Evolutionary conservation across 2,329 filamentous ascomycete genomes (phyloP), one percentile per base, ranked within the genome.

Genomic region (Pezicula carpinea): DNA sequence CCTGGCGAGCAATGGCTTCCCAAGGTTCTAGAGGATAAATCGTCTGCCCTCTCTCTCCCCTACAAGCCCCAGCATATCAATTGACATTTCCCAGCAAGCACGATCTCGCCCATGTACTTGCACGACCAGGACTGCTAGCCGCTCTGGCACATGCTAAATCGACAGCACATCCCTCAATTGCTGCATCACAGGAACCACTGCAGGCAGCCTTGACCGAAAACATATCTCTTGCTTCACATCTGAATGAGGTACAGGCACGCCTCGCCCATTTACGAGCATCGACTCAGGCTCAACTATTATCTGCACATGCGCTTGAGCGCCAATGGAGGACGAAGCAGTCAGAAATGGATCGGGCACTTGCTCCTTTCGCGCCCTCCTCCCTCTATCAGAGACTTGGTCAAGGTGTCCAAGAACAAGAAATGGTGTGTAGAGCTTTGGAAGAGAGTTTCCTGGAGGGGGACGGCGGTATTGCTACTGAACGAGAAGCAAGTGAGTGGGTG

Each of bases 241-340:
- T 89, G 11, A 66, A 73, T 19, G 74, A 79, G 32, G 73, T 83
- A 5, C 85, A 89, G 64, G 58, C 70, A 21, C 73, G 70, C 15
- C 69, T 85, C 5, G 61, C 68, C 4, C 76, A 76, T 53, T 77
- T 85, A 59, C 85, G 92, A 47, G 76, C 81, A 22, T 74, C 78
- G 1, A 86, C 88, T 0, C 89, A 95, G 62, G 85, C 89, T 3
- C 85, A 91, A 49, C 79, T 97, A 0, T 76, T 97, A 1, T 79
- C 88, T 10, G 81, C 93, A 18, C 87, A 92, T 59, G 87, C 88
- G 1, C 79, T 96, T 14, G 93, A 97, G 69, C 81, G 91, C n/a
- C 85, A 92, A 61, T 97, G 93, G 88, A 82, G 85, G 46, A 80
- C 87, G 56, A 95, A 93, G 66, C 89, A 97, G 66, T 76, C 80